Percentiles rank a stretch among this genome's conserved stretches.
Conservation (phyloP, 1,284 basidiomycete genomes). For the Pseudozyma thailandica region DNA sequence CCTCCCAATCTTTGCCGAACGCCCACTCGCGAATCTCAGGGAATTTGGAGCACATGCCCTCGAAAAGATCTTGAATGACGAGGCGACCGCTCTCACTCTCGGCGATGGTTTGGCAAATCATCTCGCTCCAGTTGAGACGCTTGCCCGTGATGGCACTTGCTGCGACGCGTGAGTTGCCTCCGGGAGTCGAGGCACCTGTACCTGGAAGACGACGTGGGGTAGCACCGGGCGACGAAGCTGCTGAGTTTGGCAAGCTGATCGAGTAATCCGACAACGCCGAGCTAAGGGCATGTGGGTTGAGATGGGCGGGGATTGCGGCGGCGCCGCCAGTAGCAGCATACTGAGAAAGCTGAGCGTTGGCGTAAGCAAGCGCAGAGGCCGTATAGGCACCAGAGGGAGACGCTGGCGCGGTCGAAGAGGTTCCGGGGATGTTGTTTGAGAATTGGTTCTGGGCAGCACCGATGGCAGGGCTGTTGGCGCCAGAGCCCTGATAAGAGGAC, state of each 20-base stretch:
- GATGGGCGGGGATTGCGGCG: slow-evolving; percentile 47
- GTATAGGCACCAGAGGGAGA: slow-evolving; percentile 47
- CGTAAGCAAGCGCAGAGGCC: slow-evolving; percentile 53
- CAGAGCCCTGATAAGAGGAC: slow-evolving; percentile 50
- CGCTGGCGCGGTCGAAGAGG: slow-evolving; percentile 43
- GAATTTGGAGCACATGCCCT: slow-evolving; percentile 63
- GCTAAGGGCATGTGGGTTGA: slow-evolving; percentile 54
- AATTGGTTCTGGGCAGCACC: slow-evolving; percentile 22
- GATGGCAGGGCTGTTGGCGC: slow-evolving; percentile 47
- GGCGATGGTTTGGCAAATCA: slow-evolving; percentile 66
- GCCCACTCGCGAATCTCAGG: slow-evolving; percentile 66
- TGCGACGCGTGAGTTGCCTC: slow-evolving; percentile 55
- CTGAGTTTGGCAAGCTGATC: slow-evolving; percentile 50
- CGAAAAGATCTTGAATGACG: slow-evolving; percentile 66
- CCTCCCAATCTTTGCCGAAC: slow-evolving; percentile 65
- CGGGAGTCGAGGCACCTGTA: slow-evolving; percentile 43
- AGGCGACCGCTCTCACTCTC: slow-evolving; percentile 60
- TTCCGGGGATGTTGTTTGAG: slow-evolving; percentile 21
- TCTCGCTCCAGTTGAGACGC: slow-evolving; percentile 66
- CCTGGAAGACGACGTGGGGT: slow-evolving; percentile 48
- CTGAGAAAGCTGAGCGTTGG: slow-evolving; percentile 59
- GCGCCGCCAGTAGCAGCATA: slow-evolving; percentile 48
- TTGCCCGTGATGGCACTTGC: slow-evolving; percentile 60
- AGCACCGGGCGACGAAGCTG: slow-evolving; percentile 56
- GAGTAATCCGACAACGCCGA: slow-evolving; percentile 57